Base-by-base conservation (phyloP, 345 rosid species). In the Eucalyptus pumila region DNA sequence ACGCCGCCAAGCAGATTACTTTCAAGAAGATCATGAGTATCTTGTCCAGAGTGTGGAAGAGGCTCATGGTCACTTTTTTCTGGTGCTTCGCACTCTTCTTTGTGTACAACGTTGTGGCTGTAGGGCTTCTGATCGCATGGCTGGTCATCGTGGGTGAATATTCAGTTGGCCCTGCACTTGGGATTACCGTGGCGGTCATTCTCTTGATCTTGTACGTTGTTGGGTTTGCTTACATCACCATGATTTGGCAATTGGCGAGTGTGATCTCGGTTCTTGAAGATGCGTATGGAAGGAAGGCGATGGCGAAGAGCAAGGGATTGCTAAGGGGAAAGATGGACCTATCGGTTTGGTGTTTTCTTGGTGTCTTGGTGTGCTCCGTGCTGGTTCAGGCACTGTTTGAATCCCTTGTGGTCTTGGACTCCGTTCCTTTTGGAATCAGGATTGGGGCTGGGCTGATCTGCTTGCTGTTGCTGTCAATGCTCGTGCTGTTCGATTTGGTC, bases 221-320 rank as follows among this genome's bases (percentile, higher is more conserved):
- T 54, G 96, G 96, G 9, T 9, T 91, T 3, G 72, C 91, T 12
- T 94, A 94, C 49, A 12, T 94, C 85, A 87, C 89, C 72, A 88
- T 92, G 51, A 48, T 94, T 13, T 94, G 94, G 95, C 92, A 93
- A 40, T 40, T 95, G 83, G 96, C 95, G 1, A 92, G 91, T 80
- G 94, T 91, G 86, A 93, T 94, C 15, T 92, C 97, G 2, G 97
- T 94, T 17, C 34, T 94, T 6, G 97, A 95, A 87, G 95, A 94
- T 32, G 90, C 90, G 0, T 81, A 90, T 21, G 97, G 97, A 2
- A 14, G 92, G n/a, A 26, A 65, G 12, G 96, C 96, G 24, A 89
- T 95, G 92, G 45, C 42, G 26, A 95, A 94, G 90, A 89, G 93
- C 88, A 86, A 90, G 47, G 89, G 83, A 2, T 32, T 95, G 49